Percentiles rank a stretch among this genome's conserved stretches.
Conservation (phyloP, 2,329 filamentous ascomycete species). For the Grosmannia serpens region DNA sequence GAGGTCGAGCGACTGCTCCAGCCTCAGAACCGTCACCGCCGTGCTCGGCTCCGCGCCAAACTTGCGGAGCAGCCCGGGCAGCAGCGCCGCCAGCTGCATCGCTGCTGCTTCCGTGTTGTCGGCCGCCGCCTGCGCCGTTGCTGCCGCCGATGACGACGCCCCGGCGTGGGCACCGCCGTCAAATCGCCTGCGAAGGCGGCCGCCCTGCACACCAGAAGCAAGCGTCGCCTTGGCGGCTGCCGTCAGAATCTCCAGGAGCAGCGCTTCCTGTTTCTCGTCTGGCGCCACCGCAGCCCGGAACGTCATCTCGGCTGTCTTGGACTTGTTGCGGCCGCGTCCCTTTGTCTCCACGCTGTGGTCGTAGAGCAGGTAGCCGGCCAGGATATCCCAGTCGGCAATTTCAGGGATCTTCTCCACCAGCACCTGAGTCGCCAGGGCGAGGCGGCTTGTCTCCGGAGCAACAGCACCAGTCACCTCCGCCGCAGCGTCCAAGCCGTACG, state of each 20-base stretch:
- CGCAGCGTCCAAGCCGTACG: conserved; percentile 22
- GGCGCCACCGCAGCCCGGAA: conserved; percentile 66
- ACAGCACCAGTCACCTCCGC: conserved; percentile 37
- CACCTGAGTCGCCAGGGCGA: conserved; percentile 74
- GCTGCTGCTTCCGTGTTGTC: conserved; percentile 71
- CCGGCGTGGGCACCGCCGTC: conserved; percentile 41
- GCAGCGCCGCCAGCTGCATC: conserved; percentile 62
- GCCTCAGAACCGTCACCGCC: conserved; percentile 70
- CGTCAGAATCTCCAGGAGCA: conserved; percentile 78
- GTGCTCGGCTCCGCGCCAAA: conserved; percentile 84
- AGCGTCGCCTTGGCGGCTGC: conserved; percentile 69
- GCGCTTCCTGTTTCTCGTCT: conserved; percentile 64
- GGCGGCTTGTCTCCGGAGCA: conserved; percentile 60
- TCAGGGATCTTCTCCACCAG: conserved; percentile 75
- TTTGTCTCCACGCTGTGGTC: conserved; percentile 65
- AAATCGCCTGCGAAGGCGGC: conserved; percentile 39
- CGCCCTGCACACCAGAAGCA: conserved; percentile 49
- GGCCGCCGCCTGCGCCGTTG: conserved; percentile 12
- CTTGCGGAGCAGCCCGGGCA: conserved; percentile 81
- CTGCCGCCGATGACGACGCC: conserved; percentile 6
- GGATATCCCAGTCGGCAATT: conserved; percentile 73
- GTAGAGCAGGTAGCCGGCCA: conserved; percentile 83
- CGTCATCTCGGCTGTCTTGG: conserved; percentile 37
- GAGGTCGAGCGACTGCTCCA: conserved; percentile 79
- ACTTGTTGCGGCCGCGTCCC: conserved; percentile 14